These are phyloP conservation scores for Aspergillus pseudoglaucus DNA, from an alignment of 2,329 filamentous ascomycete species.

Conservation along the genomic window DNA sequence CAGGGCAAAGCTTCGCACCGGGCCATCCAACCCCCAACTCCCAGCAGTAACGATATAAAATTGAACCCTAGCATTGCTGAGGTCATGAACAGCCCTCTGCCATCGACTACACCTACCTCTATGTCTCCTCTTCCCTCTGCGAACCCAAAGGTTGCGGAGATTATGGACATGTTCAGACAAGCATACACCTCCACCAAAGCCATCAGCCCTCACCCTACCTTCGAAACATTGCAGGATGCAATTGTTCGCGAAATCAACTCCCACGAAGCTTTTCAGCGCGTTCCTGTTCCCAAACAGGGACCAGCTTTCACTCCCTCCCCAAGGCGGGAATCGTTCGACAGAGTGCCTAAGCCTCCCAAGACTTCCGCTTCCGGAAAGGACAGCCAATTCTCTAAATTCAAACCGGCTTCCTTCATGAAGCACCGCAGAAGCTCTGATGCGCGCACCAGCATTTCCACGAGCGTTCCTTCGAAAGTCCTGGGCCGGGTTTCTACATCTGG, in stretches of 20 bases:
- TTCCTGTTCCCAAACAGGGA: slow-evolving; percentile 25
- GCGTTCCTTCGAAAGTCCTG: slow-evolving; percentile 15
- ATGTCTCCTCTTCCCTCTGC: slow-evolving; percentile 18
- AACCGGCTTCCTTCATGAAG: slow-evolving; percentile 26
- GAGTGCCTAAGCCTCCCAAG: slow-evolving; percentile 6
- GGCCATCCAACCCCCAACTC: slow-evolving; percentile 32
- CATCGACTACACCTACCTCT: slow-evolving; percentile 19
- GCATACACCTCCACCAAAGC: slow-evolving; percentile 27
- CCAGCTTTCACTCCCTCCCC: slow-evolving; percentile 28
- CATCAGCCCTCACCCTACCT: slow-evolving; percentile 28
- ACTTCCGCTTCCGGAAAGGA: slow-evolving; percentile 20
- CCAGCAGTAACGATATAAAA: slow-evolving; percentile 17
- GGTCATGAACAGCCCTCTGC: slow-evolving; percentile 36
- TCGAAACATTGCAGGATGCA: slow-evolving; percentile 37
- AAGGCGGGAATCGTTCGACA: slow-evolving; percentile 18
- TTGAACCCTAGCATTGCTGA: slow-evolving; percentile 34
- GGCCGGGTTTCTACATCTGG: slow-evolving; percentile 14
- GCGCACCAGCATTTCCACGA: slow-evolving; percentile 25
- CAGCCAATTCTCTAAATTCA: slow-evolving; percentile 23
- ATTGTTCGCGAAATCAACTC: slow-evolving; percentile 41
- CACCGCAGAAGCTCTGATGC: slow-evolving; percentile 20
- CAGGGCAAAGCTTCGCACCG: slow-evolving; percentile 28
- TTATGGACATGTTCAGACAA: slow-evolving; percentile 38
- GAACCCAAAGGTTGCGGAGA: slow-evolving; percentile 31
- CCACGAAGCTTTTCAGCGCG: slow-evolving; percentile 35